Base-by-base conservation (phyloP, 768 basidiomycete species). In the Agrocybe pediades region DNA sequence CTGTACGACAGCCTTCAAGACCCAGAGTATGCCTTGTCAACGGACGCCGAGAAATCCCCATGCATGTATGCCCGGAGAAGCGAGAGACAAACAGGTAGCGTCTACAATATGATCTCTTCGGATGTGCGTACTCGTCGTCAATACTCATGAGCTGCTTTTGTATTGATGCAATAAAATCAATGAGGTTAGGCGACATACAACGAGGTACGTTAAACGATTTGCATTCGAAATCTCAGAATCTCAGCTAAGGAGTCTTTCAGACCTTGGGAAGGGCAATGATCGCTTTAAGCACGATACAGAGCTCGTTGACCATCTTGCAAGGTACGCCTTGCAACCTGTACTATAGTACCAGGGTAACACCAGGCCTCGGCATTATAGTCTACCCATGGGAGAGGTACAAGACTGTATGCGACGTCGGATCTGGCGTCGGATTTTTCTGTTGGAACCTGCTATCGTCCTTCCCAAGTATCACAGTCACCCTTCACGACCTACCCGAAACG, bases 381-480 rank as follows among this genome's bases (percentile, higher is more conserved):
- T 58, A 51, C 30, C 40, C 53, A 6, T 58, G 57, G 57, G 29
- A 30, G 30, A 21, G 45, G 16, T 42, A 46, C 4, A 51, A 48
- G 26, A 46, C 57, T 4, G 21, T 58, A 20, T 58, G 57, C 44
- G 57, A 58, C 47, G 57, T 58, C 8, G 57, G 57, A 15, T 54
- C 53, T 11, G 57, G 57, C 13, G 46, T 54, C 20, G 57, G 57
- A 7, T 27, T 30, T 44, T 58, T 58, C 27, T 54, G 52, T 17
- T 42, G 48, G 33, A 40, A 52, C 3, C 25, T 58, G 15, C 33
- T 58, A 7, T 19, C 49, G 17, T 26, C 33, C 9, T 54, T 26
- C 33, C 44, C 53, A 16, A 19, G 27, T 13, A 48, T 30, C 4
- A 41, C 47, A 7, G 57, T 54, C 26, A 33, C 30, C 24, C 57